phyloP scores from a whole-genome alignment of 345 rosid species.

The Mallotus nudiflorus region DNA sequence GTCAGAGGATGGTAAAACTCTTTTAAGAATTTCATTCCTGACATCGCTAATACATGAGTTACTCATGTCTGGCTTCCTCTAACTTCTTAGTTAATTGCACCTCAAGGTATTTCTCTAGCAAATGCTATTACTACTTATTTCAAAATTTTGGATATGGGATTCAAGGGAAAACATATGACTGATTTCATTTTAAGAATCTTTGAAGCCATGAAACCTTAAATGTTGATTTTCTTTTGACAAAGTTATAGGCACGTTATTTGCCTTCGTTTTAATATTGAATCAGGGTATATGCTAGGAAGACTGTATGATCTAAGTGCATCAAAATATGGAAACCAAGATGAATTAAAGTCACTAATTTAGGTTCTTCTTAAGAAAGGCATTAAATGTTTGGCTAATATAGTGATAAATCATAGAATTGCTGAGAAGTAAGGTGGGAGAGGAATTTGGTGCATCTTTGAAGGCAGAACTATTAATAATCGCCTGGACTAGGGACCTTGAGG shows the following conservation, averaged over 20 bases:
- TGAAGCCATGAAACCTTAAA: neutral
- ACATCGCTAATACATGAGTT: slow-evolving; percentile 61
- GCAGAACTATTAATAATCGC: slow-evolving; percentile 71
- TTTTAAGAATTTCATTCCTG: slow-evolving; percentile 52
- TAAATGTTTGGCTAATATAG: slow-evolving; percentile 77
- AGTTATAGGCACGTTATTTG: neutral
- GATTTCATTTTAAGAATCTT: no score
- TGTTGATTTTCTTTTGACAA: neutral
- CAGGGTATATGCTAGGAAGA: slow-evolving; percentile 91
- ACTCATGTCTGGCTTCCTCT: slow-evolving; percentile 98
- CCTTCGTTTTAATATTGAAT: neutral
- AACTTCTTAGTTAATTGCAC: slow-evolving; percentile 68
- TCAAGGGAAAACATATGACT: no score
- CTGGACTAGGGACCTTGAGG: slow-evolving; percentile 96
- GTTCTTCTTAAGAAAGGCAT: slow-evolving; percentile 55
- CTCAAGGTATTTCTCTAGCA: slow-evolving; percentile 43
- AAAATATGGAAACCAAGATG: slow-evolving; percentile 60
- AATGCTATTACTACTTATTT: neutral
- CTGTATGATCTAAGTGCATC: slow-evolving; percentile 74
- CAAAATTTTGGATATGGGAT: no score
- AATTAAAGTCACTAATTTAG: slow-evolving; percentile 51
- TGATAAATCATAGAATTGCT: slow-evolving; percentile 84
- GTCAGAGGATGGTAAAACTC: slow-evolving; percentile 83
- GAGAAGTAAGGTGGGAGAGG: slow-evolving; percentile 64
- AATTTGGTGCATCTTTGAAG: slow-evolving; percentile 70